Conservation (phyloP, 306 rosid genomes). For the Senna siamea region DNA sequence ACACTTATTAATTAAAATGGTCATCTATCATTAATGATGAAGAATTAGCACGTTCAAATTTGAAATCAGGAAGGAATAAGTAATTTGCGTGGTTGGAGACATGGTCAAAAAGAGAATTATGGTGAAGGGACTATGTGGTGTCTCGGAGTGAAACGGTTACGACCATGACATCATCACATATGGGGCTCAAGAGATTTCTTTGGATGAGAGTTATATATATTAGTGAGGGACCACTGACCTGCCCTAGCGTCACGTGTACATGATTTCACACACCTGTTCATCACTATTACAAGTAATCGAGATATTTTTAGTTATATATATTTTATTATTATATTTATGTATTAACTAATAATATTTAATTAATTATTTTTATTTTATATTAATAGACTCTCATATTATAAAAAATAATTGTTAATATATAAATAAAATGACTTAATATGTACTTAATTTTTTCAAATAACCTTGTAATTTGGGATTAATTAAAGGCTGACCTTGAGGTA, state of each 20-base stretch:
- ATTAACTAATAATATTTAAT: no score
- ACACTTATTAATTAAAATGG: neutral
- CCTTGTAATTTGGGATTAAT: no score
- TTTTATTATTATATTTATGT: no score
- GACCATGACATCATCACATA: slow-evolving; percentile 66
- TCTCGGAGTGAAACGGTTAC: slow-evolving; percentile 70
- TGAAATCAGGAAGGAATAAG: neutral
- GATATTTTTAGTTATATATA: no score
- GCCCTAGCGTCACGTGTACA: slow-evolving; percentile 45
- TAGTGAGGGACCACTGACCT: slow-evolving; percentile 47
- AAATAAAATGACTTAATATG: no score
- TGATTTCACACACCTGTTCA: neutral
- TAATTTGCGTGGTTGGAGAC: slow-evolving; percentile 25
- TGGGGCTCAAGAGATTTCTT: slow-evolving; percentile 47
- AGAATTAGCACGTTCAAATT: neutral
- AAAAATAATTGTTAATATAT: no score
- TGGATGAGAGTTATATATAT: slow-evolving; percentile 15
- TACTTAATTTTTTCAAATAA: no score
- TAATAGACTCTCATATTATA: no score
- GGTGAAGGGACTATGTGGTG: slow-evolving; percentile 46
- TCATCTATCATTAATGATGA: neutral
- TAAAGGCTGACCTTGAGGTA: no score
- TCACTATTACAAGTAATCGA: neutral
- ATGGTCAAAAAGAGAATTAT: slow-evolving; percentile 52
- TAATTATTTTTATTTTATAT: no score